Percentiles rank a stretch among this genome's conserved stretches.
Evolutionary conservation across 805 yeast species (phyloP).

Genomic region (Schwanniomyces occidentalis): DNA sequence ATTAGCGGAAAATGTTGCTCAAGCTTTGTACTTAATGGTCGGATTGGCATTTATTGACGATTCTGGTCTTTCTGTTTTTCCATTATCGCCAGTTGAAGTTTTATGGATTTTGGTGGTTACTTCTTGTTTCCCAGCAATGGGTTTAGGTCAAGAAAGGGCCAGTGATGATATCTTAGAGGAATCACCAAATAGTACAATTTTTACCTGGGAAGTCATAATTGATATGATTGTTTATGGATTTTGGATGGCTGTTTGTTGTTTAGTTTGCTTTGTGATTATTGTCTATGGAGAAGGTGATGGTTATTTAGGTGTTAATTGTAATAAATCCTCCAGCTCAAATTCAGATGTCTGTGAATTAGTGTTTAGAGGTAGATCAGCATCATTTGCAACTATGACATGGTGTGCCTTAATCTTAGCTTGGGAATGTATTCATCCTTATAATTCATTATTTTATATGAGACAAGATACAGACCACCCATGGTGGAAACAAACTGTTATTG

Average conservation of each 20-base stretch:
- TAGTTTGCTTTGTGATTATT: conserved; percentile 35
- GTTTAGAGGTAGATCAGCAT: conserved; percentile 72
- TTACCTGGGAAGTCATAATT: conserved; percentile 41
- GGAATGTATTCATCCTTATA: conserved; percentile 75
- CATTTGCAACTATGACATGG: conserved; percentile 86
- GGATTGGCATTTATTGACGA: conserved; percentile 38
- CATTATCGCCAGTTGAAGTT: conserved; percentile 65
- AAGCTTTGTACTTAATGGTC: conserved; percentile 59
- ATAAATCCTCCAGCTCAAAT: conserved; percentile 19
- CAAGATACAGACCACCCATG: conserved; percentile 59
- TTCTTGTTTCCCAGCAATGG: conserved; percentile 84
- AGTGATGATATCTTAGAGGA: conserved; percentile 36
- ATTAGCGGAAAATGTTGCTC: conserved; percentile 71
- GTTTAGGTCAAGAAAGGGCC: conserved; percentile 56
- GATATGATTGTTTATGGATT: conserved; percentile 43
- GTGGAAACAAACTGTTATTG: conserved; percentile 58
- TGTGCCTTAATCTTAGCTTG: conserved; percentile 78
- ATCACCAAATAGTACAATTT: conserved; percentile 38
- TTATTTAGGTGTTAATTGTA: conserved; percentile 37
- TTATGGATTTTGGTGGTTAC: conserved; percentile 79
- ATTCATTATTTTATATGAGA: conserved; percentile 70
- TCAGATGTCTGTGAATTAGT: conserved; percentile 53
- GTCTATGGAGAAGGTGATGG: conserved; percentile 43
- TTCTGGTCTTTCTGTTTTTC: conserved; percentile 36
- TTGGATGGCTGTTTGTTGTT: conserved; percentile 44